A percentile compares a stretch with the other conserved stretches of the same genome.
phyloP scores from a whole-genome alignment of 1,284 basidiomycete genomes.

The Cryptococcus sp. region DNA sequence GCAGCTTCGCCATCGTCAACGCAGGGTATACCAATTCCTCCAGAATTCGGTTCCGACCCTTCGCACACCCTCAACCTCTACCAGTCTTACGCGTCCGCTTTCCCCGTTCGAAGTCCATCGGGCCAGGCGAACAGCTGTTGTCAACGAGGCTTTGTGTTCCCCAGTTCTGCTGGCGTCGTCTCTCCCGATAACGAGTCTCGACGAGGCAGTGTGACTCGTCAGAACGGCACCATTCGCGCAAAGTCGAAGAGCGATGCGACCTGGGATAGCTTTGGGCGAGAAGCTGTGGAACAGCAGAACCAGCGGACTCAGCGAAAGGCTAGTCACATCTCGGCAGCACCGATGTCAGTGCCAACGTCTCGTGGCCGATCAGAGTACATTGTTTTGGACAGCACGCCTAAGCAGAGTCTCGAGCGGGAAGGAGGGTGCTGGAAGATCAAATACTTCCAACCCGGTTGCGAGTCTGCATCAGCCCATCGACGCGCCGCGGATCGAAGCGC shows the following conservation, averaged over 20 bases:
- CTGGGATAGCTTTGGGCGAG: slow-evolving; percentile 46
- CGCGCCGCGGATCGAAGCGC: slow-evolving; percentile 2
- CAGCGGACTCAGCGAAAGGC: slow-evolving; percentile 4
- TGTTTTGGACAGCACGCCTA: slow-evolving; percentile 35
- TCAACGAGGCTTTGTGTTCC: slow-evolving; percentile 30
- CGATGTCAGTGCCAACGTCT: slow-evolving; percentile 7
- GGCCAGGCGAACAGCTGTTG: slow-evolving; percentile 25
- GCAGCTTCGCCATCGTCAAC: slow-evolving; percentile 19
- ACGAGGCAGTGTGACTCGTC: slow-evolving; percentile 12
- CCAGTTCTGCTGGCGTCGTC: slow-evolving; percentile 15
- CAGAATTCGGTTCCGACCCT: slow-evolving; percentile 42
- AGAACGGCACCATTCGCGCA: slow-evolving; percentile 38
- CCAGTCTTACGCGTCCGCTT: slow-evolving; percentile 41
- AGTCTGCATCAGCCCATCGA: slow-evolving; percentile 7
- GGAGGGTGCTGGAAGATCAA: slow-evolving; percentile 42
- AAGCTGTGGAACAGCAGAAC: slow-evolving; percentile 29
- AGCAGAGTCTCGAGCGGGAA: slow-evolving; percentile 39
- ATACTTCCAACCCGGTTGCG: slow-evolving; percentile 22
- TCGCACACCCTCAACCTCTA: slow-evolving; percentile 39
- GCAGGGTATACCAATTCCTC: slow-evolving; percentile 15
- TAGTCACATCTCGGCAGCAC: slow-evolving; percentile 1
- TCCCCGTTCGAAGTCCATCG: slow-evolving; percentile 34
- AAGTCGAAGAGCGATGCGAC: slow-evolving; percentile 30
- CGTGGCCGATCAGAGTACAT: slow-evolving; percentile 9
- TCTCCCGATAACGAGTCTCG: slow-evolving; percentile 10